Evolutionary conservation across 2,329 filamentous ascomycete genomes (phyloP), one percentile per base, ranked within the genome.

Genomic region (Tolypocladium album): DNA sequence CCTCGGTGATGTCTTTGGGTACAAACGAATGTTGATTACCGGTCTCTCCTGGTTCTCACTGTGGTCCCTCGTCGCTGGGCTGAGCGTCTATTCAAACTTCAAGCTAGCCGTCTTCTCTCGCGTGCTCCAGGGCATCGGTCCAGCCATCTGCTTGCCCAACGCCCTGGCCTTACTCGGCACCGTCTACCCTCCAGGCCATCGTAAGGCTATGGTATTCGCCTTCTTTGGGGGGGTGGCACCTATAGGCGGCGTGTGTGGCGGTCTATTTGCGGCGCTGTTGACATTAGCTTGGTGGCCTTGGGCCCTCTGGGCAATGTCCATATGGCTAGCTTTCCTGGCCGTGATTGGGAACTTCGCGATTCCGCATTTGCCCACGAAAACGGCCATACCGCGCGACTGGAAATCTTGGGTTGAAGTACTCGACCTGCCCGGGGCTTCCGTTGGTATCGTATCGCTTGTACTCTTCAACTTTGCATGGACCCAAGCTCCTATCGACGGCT

Each of bases 391-490:
- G 4, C 59, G 61, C 9, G 59, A 58, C 2, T 59, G 60, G 53
- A 61, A 62, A 43, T 65, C 64, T 3, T 69, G 68, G 39, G 57
- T 71, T 4, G 60, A 62, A 1, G 68, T 71, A 13, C 68, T 79
- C 4, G 78, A 80, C 45, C 60, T 78, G 9, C 69, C 70, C 0
- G 77, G 76, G 1, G 74, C 73, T 0, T 39, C 72, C 1, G 65
- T 72, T 0, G 85, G 85, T 1, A 76, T 88, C 22, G 73, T 75
- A 0, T 79, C 79, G 0, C 72, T 89, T 31, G 75, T 87, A 0
- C 74, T 89, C 22, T 78, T 88, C 71, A 88, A 87, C 67, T 83
- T 88, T 64, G 82, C 85, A 0, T 88, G 84, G 83, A 88, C 86
- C 61, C 84, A 88, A 67, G 85, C 82, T 0, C 79, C 83, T 0